Percentiles rank a stretch among this genome's conserved stretches.
Conservation (phyloP, 2,329 filamentous ascomycete species). For the Aspergillus fischeri region DNA sequence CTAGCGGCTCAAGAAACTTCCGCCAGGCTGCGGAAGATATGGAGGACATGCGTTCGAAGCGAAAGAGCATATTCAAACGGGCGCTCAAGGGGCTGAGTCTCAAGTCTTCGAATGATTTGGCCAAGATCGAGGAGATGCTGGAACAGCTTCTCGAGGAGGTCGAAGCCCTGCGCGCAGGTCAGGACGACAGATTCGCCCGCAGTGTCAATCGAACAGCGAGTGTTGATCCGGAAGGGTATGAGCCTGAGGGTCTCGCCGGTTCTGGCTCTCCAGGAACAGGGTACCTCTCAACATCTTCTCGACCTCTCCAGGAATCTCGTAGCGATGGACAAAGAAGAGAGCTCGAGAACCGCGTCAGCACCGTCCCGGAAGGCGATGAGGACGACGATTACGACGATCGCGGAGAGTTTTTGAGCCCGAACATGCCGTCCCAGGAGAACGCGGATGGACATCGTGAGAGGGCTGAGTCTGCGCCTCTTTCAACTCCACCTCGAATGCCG, state of each 20-base stretch:
- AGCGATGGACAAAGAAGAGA: conserved; percentile 49
- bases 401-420: conserved; percentile 50
- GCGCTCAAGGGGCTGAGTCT: conserved; percentile 87
- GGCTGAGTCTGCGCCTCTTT: conserved; percentile 41
- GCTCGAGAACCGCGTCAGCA: conserved; percentile 81
- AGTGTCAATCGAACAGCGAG: conserved; percentile 41
- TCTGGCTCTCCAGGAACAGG: conserved; percentile 70
- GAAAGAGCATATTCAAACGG: conserved; percentile 87
- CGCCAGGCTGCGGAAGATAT: conserved; percentile 49
- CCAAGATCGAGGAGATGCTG: conserved; percentile 86
- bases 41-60: conserved; percentile 66
- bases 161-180: conserved; percentile 67
- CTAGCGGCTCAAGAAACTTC: conserved; percentile 57
- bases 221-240: conserved; percentile 71
- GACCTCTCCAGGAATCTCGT: conserved; percentile 27
- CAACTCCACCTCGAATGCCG: conserved; percentile 43
- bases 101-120: conserved; percentile 82
- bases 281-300: conserved; percentile 60
- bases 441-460: conserved; percentile 41
- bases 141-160: conserved; percentile 90
- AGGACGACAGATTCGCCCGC: conserved; percentile 37
- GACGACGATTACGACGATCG: conserved; percentile 58
- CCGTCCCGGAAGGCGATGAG: conserved; percentile 78
- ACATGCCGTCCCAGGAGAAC: conserved; percentile 57
- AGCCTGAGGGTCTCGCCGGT: conserved; percentile 74